Conservation (phyloP, 2,329 filamentous ascomycete genomes). For the Penicillium olsonii region DNA sequence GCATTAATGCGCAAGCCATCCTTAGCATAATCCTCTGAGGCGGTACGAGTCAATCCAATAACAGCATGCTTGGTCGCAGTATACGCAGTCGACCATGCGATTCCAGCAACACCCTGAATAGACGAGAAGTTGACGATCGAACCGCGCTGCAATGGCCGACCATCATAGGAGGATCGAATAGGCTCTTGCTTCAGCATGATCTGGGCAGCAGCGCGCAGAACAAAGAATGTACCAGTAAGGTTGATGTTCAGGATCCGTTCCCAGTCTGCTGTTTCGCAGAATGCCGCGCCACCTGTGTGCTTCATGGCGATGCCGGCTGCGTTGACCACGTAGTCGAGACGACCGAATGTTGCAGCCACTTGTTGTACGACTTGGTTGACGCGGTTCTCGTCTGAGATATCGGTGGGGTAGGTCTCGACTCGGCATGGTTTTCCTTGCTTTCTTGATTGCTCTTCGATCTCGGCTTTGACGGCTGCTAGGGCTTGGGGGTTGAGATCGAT, state of each 20-base stretch:
- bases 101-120: constrained; percentile 43
- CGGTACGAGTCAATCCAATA: constrained; percentile 46
- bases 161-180: constrained; percentile 40
- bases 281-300: constrained; percentile 22
- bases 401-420: constrained; percentile 14
- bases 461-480: constrained; percentile 12
- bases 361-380: constrained; percentile 14
- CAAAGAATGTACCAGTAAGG: constrained; percentile 46
- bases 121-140: constrained; percentile 43
- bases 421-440: constrained; percentile 2
- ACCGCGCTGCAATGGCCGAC: constrained; percentile 27
- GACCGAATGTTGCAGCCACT: constrained; percentile 15
- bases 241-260: constrained; percentile 47
- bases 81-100: constrained; percentile 37
- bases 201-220: constrained; percentile 42
- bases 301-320: constrained; percentile 28
- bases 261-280: constrained; percentile 37
- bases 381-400: constrained; percentile 16
- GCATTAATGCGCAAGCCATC: constrained; percentile 64
- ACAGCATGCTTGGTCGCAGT: constrained; percentile 46
- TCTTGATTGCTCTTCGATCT: constrained; percentile 13
- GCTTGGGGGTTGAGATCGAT: constrained; percentile 15
- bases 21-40: constrained; percentile 46
- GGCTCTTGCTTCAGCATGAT: constrained; percentile 50
- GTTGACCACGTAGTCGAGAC: constrained; percentile 20